Evolutionary conservation across 2,329 filamentous ascomycete genomes (phyloP), one percentile per base, ranked within the genome.

Genomic region (Colletotrichum limetticola): DNA sequence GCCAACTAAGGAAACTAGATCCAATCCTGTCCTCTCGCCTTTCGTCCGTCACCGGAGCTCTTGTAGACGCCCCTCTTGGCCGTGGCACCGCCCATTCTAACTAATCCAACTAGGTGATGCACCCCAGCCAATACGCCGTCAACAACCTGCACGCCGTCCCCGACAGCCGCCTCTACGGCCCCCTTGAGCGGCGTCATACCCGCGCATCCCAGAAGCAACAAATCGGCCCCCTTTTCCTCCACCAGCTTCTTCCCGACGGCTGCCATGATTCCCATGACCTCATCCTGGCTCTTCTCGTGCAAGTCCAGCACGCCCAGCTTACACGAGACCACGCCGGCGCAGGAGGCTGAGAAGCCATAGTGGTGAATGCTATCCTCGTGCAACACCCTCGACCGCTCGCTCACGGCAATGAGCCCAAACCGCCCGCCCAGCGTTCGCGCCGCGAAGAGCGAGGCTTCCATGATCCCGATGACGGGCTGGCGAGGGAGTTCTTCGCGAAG

Each of bases 381-480:
- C 42, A 69, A 8, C 19, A 65, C 66, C 16, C 37, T 35, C 6
- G 66, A 66, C n/a, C 71, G 60, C 22, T 70, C 66, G 22, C 71
- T 71, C 22, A 71, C 68, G 1, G 68, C 68, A 14, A 71, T 35
- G 28, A 71, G 63, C 1, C 68, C 68, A 26, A 71, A 71, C 28
- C 68, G 68, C 11, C 68, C 68, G 3, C 68, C 68, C 5, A 71
- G 46, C 9, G 68, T 71, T 11, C 68, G 68, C 14, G 68, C 68
- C 0, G 68, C 68, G 12, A 71, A 71, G 1, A 71, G 76, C 46
- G 76, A 77, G 0, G 95, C 93, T 82, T 98, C 95, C 78, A 98
- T 97, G 68, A 98, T 98, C 5, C 96, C 95, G 0, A 90, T 91
- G 5, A 94, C 91, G 30, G 90, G 81, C 85, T 75, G 75, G 5